phyloP scores from a whole-genome alignment of 176 grass and related monocot genomes.

The Oryza officinalis region DNA sequence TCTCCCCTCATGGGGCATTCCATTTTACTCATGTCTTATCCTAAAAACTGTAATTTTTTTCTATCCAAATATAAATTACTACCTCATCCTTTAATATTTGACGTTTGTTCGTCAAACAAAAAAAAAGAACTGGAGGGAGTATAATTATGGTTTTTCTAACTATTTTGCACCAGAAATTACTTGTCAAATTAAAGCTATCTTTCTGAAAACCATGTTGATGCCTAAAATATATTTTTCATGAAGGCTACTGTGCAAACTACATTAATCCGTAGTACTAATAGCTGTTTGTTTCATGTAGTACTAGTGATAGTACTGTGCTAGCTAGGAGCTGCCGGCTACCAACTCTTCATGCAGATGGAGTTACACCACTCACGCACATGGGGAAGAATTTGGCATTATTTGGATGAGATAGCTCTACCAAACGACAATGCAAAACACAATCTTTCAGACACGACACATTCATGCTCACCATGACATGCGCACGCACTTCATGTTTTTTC shows the following conservation, averaged over 20 bases:
- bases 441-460: background rate
- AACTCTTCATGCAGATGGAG: slow-evolving; percentile 23
- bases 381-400: background rate
- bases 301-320: background rate
- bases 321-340: background rate
- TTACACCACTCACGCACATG: slow-evolving; percentile 27
- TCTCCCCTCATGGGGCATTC: background rate
- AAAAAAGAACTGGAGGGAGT: background rate
- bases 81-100: no score
- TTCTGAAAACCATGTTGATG: background rate
- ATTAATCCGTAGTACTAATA: background rate
- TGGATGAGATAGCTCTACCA: slow-evolving; percentile 48
- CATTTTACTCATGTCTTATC: background rate
- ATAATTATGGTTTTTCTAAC: background rate
- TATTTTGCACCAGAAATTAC: background rate
- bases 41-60: no score
- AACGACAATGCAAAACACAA: slow-evolving; percentile 22
- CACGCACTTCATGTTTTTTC: background rate
- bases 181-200: background rate
- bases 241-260: background rate
- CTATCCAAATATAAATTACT: no score
- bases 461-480: slow-evolving; percentile 9
- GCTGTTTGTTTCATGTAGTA: background rate
- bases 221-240: background rate
- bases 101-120: no score